These are phyloP conservation scores for Suillus spraguei DNA, from an alignment of 768 basidiomycete genomes.

Conservation along the genomic window DNA sequence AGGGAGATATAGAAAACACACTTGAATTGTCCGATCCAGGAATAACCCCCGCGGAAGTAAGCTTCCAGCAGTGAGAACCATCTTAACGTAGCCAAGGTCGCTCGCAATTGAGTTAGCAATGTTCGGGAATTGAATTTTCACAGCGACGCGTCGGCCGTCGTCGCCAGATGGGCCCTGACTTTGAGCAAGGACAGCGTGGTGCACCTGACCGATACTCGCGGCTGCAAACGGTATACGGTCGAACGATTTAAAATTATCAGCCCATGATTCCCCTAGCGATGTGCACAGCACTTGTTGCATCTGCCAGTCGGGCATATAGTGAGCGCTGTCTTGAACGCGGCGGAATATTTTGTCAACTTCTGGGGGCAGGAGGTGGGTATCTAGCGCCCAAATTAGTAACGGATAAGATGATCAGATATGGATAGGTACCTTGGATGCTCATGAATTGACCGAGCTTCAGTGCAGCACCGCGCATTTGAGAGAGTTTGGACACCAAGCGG, in stretches of 20 bases:
- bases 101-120: conserved; percentile 84
- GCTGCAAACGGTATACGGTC: conserved; percentile 90
- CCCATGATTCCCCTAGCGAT: conserved; percentile 82
- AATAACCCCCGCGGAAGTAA: conserved; percentile 89
- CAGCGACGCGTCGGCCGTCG: conserved; percentile 59
- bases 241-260: conserved; percentile 69
- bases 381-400: conserved; percentile 40
- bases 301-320: conserved; percentile 99
- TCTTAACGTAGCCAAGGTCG: conserved; percentile 83
- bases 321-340: conserved; percentile 90
- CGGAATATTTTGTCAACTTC: conserved; percentile 89
- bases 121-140: conserved; percentile 96
- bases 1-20: conserved; percentile 25
- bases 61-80: conserved; percentile 78
- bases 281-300: conserved; percentile 84
- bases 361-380: conserved; percentile 84
- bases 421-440: conserved; percentile 81
- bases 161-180: conserved; percentile 53
- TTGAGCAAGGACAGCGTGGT: conserved; percentile 65
- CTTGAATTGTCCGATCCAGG: conserved; percentile 83
- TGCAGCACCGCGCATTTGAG: conserved; percentile 95
- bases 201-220: conserved; percentile 95
- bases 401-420: background rate
- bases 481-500: conserved; percentile 88
- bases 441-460: conserved; percentile 96